phyloP scores from a whole-genome alignment of 371 early-diverging fungal species.

The Umbelopsis sp. region DNA sequence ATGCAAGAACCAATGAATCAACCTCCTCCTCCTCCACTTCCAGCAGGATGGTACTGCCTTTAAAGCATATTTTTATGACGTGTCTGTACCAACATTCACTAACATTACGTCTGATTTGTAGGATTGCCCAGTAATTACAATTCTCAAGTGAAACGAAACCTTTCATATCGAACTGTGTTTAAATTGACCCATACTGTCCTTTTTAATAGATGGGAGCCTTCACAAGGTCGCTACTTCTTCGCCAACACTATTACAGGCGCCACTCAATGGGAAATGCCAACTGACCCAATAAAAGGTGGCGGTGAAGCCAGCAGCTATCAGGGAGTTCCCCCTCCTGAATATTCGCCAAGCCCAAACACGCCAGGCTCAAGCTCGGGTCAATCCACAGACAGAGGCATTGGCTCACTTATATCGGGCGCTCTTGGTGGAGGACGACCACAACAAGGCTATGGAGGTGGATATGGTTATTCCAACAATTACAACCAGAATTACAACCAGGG shows the following conservation, averaged over 20 bases:
- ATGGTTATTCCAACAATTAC: neutral
- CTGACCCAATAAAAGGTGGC: neutral
- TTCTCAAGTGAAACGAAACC: neutral
- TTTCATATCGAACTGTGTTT: neutral
- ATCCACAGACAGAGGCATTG: slow-evolving; percentile 28
- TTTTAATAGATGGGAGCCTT: slow-evolving; percentile 36
- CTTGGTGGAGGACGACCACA: slow-evolving; percentile 25
- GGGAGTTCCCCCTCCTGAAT: slow-evolving; percentile 15
- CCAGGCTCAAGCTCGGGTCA: slow-evolving; percentile 16
- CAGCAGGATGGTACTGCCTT: slow-evolving; percentile 32
- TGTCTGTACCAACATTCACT: neutral
- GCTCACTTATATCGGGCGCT: slow-evolving; percentile 26
- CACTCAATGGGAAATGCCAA: slow-evolving; percentile 48
- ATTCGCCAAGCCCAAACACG: slow-evolving; percentile 22
- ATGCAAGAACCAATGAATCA: slow-evolving; percentile 12
- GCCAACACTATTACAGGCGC: slow-evolving; percentile 38
- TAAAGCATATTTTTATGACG: too few relatives aligned
- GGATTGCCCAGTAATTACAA: slow-evolving; percentile 30
- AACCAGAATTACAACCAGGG: neutral
- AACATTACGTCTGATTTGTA: neutral
- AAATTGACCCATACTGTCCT: neutral
- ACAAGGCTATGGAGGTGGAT: neutral
- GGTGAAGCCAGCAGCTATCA: slow-evolving; percentile 34
- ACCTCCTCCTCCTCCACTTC: slow-evolving; percentile 29
- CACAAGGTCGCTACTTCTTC: slow-evolving; percentile 41